These are phyloP conservation scores for Linanthus parryae DNA, from an alignment of 148 eudicot genomes.

Conservation along the genomic window DNA sequence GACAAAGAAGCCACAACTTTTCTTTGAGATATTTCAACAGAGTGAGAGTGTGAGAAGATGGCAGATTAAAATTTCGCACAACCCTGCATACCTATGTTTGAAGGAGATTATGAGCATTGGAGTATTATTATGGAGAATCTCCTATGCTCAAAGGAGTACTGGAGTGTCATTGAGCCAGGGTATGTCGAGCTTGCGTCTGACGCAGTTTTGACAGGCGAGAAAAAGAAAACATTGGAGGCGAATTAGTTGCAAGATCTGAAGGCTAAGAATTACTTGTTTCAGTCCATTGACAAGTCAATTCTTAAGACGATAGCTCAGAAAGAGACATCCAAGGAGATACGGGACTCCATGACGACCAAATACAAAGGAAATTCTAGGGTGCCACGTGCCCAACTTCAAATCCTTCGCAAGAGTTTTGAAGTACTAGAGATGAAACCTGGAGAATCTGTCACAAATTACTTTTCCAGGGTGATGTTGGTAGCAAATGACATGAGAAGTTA, in stretches of 20 bases:
- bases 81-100: too few species aligned
- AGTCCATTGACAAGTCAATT: background rate
- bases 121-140: background rate
- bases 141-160: background rate
- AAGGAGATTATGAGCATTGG: background rate
- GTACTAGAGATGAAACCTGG: background rate
- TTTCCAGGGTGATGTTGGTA: background rate
- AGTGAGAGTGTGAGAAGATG: too few species aligned
- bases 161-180: background rate
- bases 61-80: too few species aligned
- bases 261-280: background rate
- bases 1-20: too few species aligned
- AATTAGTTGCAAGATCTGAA: background rate
- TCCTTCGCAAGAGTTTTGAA: background rate
- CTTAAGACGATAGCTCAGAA: background rate
- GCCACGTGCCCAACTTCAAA: background rate
- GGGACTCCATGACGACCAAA: conserved; percentile 7
- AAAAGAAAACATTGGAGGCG: background rate
- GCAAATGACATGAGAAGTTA: background rate
- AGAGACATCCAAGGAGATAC: background rate
- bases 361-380: conserved; percentile 2
- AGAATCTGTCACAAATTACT: background rate
- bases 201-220: background rate
- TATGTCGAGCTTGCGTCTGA: background rate
- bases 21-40: too few species aligned